These are phyloP conservation scores for Colletotrichum magnum DNA, from an alignment of 2,329 filamentous ascomycete species.

Conservation along the genomic window DNA sequence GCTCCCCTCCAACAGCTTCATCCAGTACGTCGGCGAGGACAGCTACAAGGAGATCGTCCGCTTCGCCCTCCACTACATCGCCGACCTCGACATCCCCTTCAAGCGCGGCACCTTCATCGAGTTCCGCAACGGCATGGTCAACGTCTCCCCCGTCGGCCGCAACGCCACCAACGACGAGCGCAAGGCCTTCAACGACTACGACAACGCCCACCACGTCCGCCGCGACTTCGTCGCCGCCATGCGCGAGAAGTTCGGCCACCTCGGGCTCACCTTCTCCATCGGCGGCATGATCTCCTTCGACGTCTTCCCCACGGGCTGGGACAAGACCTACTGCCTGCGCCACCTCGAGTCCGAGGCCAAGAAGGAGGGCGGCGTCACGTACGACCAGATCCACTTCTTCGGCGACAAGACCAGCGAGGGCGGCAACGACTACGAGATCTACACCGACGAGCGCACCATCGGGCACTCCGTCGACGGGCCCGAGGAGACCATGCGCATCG, in stretches of 20 bases:
- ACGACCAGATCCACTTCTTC: conserved; percentile 96
- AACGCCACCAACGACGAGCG: conserved; percentile 88
- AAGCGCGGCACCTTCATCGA: conserved; percentile 90
- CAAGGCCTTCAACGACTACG: conserved; percentile 85
- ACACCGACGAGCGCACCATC: conserved; percentile 81
- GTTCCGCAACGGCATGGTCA: conserved; percentile 94
- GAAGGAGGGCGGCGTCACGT: conserved; percentile 78
- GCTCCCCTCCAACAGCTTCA: conserved; percentile 87
- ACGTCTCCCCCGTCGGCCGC: conserved; percentile 85
- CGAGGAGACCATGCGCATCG: conserved; percentile 82
- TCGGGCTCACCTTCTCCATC: conserved; percentile 93
- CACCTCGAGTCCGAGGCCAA: conserved; percentile 87
- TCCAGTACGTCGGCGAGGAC: conserved; percentile 88
- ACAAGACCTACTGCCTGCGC: conserved; percentile 96
- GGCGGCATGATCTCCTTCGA: conserved; percentile 99
- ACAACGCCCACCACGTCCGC: conserved; percentile 82
- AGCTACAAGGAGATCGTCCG: conserved; percentile 83
- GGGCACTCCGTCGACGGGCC: conserved; percentile 88
- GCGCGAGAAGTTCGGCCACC: conserved; percentile 84
- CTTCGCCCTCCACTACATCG: conserved; percentile 86
- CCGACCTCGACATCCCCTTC: conserved; percentile 85
- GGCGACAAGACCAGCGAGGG: conserved; percentile 94
- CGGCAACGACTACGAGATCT: conserved; percentile 98
- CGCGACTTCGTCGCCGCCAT: conserved; percentile 82
- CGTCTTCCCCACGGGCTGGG: conserved; percentile 96